Percentiles rank a stretch among this genome's conserved stretches.
Evolutionary conservation across 1,139 yeast genomes (phyloP).

Genomic region (Kodamaea sp.): DNA sequence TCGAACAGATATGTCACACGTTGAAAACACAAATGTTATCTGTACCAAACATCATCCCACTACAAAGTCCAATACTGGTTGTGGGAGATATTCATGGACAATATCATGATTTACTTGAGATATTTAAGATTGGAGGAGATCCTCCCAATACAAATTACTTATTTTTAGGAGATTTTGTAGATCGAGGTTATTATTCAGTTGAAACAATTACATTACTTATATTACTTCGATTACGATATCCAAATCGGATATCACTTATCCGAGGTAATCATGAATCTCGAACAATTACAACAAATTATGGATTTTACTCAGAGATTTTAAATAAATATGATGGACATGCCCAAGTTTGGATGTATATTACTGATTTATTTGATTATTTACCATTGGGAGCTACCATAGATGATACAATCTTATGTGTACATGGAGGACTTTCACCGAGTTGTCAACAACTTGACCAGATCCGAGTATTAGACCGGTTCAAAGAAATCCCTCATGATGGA

Average conservation of each 20-base stretch:
- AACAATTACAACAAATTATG: constrained; percentile 94
- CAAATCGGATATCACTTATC: constrained; percentile 71
- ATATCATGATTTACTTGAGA: constrained; percentile 87
- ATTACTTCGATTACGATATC: constrained; percentile 83
- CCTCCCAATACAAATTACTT: constrained; percentile 92
- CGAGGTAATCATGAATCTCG: constrained; percentile 96
- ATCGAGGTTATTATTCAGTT: constrained; percentile 81
- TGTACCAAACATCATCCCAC: constrained; percentile 70
- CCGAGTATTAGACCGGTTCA: constrained; percentile 80
- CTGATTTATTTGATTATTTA: constrained; percentile 89
- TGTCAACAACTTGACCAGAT: constrained; percentile 93
- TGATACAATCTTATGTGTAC: constrained; percentile 89
- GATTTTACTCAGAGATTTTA: constrained; percentile 91
- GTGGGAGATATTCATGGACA: constrained; percentile 99
- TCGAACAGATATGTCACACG: constrained; percentile 42
- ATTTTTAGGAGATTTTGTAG: constrained; percentile 92
- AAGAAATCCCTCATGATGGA: constrained; percentile 97
- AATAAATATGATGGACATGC: constrained; percentile 78
- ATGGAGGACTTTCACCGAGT: constrained; percentile 93
- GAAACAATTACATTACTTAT: constrained; percentile 85
- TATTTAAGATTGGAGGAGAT: constrained; percentile 87
- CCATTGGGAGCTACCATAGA: constrained; percentile 93
- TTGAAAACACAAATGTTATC: constrained; percentile 37
- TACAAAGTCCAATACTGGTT: constrained; percentile 87
- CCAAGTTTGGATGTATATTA: constrained; percentile 82